Conservation (phyloP, 169 alveolate species). For the Babesia bigemina region DNA sequence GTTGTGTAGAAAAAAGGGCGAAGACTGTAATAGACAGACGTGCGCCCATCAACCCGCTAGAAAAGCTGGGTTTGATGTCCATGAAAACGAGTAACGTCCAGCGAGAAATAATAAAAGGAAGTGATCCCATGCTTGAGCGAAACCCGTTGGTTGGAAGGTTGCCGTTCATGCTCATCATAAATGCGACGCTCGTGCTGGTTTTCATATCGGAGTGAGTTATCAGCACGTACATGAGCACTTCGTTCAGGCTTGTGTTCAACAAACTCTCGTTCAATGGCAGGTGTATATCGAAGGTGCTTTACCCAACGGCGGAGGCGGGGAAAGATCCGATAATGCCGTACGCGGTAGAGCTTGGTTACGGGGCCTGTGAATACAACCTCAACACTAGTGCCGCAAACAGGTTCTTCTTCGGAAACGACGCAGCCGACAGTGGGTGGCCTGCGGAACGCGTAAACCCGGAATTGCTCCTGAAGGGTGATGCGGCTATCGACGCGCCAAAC, state of each 20-base stretch:
- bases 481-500: conserved; percentile 73
- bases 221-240: not conserved
- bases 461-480: conserved; percentile 25
- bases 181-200: conserved; percentile 56
- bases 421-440: conserved; percentile 82
- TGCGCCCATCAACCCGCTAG: conserved; percentile 65
- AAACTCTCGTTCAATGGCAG: conserved; percentile 80
- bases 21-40: conserved; percentile 56
- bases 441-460: not conserved
- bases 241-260: conserved; percentile 70
- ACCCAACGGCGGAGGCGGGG: conserved; percentile 64
- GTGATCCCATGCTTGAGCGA: conserved; percentile 67
- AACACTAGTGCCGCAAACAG: conserved; percentile 61
- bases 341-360: conserved; percentile 77
- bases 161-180: conserved; percentile 54
- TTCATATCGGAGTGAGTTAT: conserved; percentile 64
- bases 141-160: conserved; percentile 73
- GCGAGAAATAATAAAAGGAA: conserved; percentile 19
- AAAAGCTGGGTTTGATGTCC: not conserved
- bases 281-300: conserved; percentile 76
- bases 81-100: conserved; percentile 16
- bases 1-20: not conserved
- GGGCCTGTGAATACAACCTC: conserved; percentile 82
- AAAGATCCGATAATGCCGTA: conserved; percentile 48
- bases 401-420: conserved; percentile 69